Evolutionary conservation across 805 yeast genomes (phyloP).

Genomic region (Nakazawaea peltata): DNA sequence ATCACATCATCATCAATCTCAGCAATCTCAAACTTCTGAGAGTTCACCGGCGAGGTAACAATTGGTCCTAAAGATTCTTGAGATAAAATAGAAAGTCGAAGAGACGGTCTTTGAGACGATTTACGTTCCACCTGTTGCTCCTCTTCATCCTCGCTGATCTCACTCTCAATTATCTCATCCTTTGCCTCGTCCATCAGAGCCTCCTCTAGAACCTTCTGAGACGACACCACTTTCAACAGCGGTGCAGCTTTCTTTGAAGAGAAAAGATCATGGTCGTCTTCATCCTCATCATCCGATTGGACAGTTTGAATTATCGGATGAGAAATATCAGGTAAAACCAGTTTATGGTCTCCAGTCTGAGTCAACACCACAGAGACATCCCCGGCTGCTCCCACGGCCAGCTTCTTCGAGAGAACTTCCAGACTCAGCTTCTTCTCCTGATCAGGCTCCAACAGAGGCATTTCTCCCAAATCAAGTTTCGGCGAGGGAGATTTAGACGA

Average conservation of each 20-base stretch:
- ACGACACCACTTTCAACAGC: neutral
- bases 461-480: conserved; percentile 1
- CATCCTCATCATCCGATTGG: neutral
- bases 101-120: conserved; percentile 5
- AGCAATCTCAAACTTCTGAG: conserved; percentile 3
- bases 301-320: no score
- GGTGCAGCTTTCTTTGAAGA: no score
- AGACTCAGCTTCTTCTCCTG: neutral
- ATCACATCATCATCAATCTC: conserved; percentile 10
- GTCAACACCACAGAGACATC: no score
- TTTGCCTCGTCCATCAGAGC: no score
- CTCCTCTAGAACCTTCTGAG: no score
- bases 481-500: neutral
- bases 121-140: no score
- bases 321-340: no score
- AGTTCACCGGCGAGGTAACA: conserved; percentile 3
- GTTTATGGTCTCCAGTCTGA: no score
- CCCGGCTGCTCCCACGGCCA: neutral
- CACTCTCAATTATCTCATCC: no score
- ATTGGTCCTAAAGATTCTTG: neutral
- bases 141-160: no score
- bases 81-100: conserved; percentile 5
- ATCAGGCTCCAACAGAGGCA: neutral
- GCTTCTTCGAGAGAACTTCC: neutral
- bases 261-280: neutral